Conservation (phyloP, 176 grass and related monocot genomes). For the Oryza coarctata region DNA sequence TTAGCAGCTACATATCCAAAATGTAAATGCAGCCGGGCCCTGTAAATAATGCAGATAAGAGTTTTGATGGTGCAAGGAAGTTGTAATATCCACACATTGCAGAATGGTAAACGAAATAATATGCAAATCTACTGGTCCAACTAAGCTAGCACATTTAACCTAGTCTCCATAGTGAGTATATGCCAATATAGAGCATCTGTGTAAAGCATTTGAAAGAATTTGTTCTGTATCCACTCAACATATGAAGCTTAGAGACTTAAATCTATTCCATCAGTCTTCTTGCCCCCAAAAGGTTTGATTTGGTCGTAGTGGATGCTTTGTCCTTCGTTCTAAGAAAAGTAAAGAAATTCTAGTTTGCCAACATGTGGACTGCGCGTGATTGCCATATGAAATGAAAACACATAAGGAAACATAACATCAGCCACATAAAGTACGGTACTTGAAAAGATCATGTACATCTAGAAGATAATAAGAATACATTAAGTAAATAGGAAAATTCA, state of each 20-base stretch:
- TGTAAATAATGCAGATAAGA: neutral
- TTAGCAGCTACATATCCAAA: neutral
- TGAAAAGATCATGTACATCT: neutral
- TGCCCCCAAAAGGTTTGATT: neutral
- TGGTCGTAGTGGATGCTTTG: neutral
- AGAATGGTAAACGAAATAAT: slow-evolving; percentile 4
- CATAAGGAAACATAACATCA: neutral
- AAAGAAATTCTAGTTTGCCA: neutral
- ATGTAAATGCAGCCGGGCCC: neutral
- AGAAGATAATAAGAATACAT: neutral
- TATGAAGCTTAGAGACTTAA: slow-evolving; percentile 23
- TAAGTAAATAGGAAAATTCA: neutral
- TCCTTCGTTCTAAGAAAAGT: neutral
- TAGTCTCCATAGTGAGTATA: slow-evolving; percentile 20
- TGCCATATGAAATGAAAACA: neutral
- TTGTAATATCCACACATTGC: slow-evolving; percentile 1
- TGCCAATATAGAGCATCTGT: slow-evolving; percentile 14
- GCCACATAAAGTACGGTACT: neutral
- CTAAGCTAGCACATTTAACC: slow-evolving; percentile 22
- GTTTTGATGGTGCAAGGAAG: neutral
- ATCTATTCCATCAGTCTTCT: slow-evolving; percentile 1
- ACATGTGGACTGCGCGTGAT: neutral
- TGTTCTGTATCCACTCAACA: slow-evolving; percentile 23
- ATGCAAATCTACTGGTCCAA: slow-evolving; percentile 10
- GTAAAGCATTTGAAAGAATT: slow-evolving; percentile 29